Base-by-base conservation (phyloP, 805 yeast genomes). In the Cyberlindnera americana region DNA sequence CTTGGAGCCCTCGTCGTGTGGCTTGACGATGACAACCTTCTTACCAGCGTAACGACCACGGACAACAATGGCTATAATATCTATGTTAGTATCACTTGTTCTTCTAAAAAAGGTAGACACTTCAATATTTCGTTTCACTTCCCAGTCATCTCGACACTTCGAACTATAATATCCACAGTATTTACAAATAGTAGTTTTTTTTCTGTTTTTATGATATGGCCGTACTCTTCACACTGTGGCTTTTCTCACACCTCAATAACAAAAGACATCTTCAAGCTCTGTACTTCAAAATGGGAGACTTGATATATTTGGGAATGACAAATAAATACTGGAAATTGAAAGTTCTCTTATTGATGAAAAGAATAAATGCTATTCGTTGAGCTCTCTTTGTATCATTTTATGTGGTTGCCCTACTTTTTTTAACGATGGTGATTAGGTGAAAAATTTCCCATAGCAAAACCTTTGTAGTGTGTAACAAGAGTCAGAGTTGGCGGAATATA, bases 11-110 rank as follows among this genome's bases (percentile, higher is more conserved):
- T 93, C 97, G 68, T 93, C 98, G 71, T 86, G 95, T 61, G 96
- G 93, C 76, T 87, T 89, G 70, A 93, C 90, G 69, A 93, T 89
- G 71, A 93, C 99, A 60, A 93, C 99, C 85, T 93, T 93, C 86
- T 90, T 91, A 81, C 99, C 99, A 72, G 99, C 99, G 87, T 81
- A 91, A 80, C 99, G 93, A 69, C 99, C 99, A 75, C 98, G 91
- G 74, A 90, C 95, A 72, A 93, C 90, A 77, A 93, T 90, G 78
- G 98, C 60, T 56, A 36, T 15, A 37, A 3, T n/a, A 26, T 5
- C 19, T 24, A 11, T 40, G 35, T 30, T 31, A 22, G 43, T 38
- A 27, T 8, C 19, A 14, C 23, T 19, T 8, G 22, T 15, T 29
- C 6, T 24, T n/a, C 5, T n/a, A n/a, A 5, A 12, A 17, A 14